phyloP scores from a whole-genome alignment of 2,329 filamentous ascomycete species.

The Cytospora schulzeri region DNA sequence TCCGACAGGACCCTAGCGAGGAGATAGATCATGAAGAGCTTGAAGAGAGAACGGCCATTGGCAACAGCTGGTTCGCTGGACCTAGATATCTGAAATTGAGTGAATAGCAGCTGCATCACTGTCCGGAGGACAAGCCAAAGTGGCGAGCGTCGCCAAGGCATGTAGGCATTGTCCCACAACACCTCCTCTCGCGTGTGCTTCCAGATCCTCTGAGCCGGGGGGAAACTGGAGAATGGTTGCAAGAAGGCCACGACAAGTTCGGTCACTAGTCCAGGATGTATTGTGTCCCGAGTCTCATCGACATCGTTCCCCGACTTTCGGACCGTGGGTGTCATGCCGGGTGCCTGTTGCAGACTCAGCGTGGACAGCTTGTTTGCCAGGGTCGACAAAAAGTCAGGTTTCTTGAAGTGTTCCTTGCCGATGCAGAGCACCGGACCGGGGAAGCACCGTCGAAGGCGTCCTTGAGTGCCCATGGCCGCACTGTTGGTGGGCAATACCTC shows the following conservation, averaged over 20 bases:
- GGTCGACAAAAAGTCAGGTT: conserved; percentile 30
- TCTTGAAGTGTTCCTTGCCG: conserved; percentile 15
- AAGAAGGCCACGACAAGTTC: conserved; percentile 49
- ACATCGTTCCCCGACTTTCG: conserved; percentile 41
- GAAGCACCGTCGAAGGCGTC: conserved; percentile 37
- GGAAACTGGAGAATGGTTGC: conserved; percentile 39
- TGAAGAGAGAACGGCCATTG: conserved; percentile 43
- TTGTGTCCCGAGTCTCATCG: conserved; percentile 51
- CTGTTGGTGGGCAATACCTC: conserved; percentile 38
- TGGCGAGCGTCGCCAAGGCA: conserved; percentile 29
- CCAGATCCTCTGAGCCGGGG: conserved; percentile 37
- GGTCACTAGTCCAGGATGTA: conserved; percentile 52
- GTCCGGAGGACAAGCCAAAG: conserved; percentile 28
- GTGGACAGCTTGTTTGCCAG: conserved; percentile 33
- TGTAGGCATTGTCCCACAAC: conserved; percentile 38
- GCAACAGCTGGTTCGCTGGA: not conserved
- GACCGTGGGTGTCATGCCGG: conserved; percentile 29
- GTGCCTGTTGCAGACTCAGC: conserved; percentile 35
- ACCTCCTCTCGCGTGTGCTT: conserved; percentile 60
- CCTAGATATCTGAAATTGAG: not conserved
- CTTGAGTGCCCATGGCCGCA: conserved; percentile 33
- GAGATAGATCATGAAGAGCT: conserved; percentile 52
- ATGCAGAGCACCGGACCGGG: conserved; percentile 33
- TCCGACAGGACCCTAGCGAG: conserved; percentile 41
- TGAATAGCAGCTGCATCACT: conserved; percentile 23